Base-by-base conservation (phyloP, 768 basidiomycete species). In the Podaxis carcinomalis region DNA sequence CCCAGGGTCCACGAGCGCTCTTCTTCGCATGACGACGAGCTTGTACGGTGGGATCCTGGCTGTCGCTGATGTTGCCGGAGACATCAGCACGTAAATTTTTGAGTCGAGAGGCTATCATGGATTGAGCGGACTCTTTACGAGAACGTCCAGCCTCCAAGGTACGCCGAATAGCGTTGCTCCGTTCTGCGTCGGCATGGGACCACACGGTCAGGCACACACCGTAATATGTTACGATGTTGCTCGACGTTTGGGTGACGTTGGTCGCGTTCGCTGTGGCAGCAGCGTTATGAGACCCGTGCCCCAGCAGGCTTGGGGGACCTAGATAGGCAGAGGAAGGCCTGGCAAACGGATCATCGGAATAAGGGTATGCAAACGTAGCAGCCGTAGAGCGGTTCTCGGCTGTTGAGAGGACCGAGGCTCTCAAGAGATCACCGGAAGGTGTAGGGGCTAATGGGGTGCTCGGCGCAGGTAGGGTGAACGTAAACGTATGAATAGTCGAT, bases 141-240 rank as follows among this genome's bases (percentile, higher is more conserved):
- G 82, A 85, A 49, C 90, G 85, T 51, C 88, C 85, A 0, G 88
- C 88, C 70, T 93, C 92, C 51, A 92, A 80, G 5, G 90, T 91
- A 53, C 88, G 83, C 21, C 93, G 86, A 66, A 95, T 95, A 0
- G 93, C 93, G 13, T 79, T 81, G 57, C 89, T 88, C 51, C 94
- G 87, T 67, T 94, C 89, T 0, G 88, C 87, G 69, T 98, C 95
- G 19, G 94, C 94, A 68, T 95, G 94, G 3, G 92, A 93, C 94
- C 94, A 98, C 1, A 97, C 93, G 1, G 93, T 94, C 62, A 98
- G 80, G 66, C 93, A 93, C 39, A 96, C 93, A 51, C 93, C 94
- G 69, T 97, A 86, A 70, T 93, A 96, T 7, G 89, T 87, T 63
- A 92, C 72, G 25, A 79, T 86, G 67, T 75, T 81, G 63, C 75